These are phyloP conservation scores for Aureobasidium musti DNA, from an alignment of 2,329 filamentous ascomycete species.

Conservation along the genomic window DNA sequence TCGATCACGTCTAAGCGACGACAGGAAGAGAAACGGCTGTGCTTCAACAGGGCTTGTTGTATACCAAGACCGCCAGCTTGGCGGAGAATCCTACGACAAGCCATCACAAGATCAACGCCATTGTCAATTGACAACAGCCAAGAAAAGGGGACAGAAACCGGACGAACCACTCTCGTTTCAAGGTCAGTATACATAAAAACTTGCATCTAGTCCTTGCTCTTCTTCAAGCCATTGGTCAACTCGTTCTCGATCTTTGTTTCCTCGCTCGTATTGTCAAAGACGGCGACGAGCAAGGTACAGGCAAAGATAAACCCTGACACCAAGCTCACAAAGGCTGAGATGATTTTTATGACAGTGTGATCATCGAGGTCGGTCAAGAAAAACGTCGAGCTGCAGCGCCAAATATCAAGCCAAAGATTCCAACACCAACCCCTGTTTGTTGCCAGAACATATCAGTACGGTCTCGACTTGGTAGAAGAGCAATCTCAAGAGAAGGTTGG, in stretches of 20 bases:
- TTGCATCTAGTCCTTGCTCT: not conserved
- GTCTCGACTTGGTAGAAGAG: no score
- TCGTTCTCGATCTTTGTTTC: not conserved
- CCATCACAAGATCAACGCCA: constrained; percentile 2
- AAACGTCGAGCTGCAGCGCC: not conserved
- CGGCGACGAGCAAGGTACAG: not conserved
- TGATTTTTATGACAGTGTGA: not conserved
- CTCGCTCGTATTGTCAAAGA: not conserved
- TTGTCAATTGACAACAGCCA: not conserved
- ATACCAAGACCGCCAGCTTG: constrained; percentile 2
- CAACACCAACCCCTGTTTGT: not conserved
- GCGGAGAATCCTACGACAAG: constrained; percentile 9
- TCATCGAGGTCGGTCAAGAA: not conserved
- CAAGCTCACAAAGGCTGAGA: not conserved
- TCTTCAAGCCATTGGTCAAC: not conserved
- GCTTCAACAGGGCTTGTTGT: constrained; percentile 3
- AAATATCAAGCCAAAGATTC: not conserved
- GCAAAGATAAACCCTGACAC: not conserved
- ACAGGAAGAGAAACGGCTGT: not conserved
- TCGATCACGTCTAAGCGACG: not conserved
- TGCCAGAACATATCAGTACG: no score
- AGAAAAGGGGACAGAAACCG: no score
- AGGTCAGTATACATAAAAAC: no score
- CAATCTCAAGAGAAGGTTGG: not conserved
- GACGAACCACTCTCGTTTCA: not conserved